Conservation (phyloP, 306 rosid species). For the Begonia fuchsioides region DNA sequence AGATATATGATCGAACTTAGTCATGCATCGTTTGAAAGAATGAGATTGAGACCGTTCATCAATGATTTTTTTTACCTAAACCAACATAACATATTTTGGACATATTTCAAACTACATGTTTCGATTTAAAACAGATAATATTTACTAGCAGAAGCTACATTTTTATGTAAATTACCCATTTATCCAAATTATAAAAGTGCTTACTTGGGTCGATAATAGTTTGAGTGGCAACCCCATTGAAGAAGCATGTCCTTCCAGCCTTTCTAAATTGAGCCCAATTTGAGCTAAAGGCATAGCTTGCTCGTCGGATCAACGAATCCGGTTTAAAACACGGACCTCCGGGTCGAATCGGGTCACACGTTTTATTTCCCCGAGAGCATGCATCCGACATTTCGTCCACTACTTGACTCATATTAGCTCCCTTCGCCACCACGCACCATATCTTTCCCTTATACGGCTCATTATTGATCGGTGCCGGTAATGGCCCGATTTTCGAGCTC, state of each 20-base stretch:
- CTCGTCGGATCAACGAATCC: constrained; percentile 27
- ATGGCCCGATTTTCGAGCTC: constrained; percentile 21
- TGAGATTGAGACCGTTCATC: no score
- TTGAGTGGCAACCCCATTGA: constrained; percentile 55
- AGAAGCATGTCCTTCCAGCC: constrained; percentile 52
- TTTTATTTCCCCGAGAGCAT: constrained; percentile 72
- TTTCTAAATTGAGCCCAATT: constrained; percentile 58
- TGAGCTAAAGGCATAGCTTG: constrained; percentile 65
- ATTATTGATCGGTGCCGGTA: constrained; percentile 41
- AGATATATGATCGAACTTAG: no score
- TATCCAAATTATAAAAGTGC: constrained; percentile 5
- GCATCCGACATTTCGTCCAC: constrained; percentile 48
- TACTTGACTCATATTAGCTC: constrained; percentile 41
- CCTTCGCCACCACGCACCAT: constrained; percentile 65
- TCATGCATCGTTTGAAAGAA: no score
- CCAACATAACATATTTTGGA: no score
- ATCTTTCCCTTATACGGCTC: constrained; percentile 40
- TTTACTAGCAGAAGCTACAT: no score
- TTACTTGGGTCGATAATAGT: constrained; percentile 58
- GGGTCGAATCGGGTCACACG: constrained; percentile 48
- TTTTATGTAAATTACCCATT: no score
- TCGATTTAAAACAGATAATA: no score
- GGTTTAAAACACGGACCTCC: constrained; percentile 43
- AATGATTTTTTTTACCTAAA: no score
- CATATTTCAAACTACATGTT: no score